phyloP scores from a whole-genome alignment of 192 early-diverging fungal genomes.

The Helicostylum pulchrum region DNA sequence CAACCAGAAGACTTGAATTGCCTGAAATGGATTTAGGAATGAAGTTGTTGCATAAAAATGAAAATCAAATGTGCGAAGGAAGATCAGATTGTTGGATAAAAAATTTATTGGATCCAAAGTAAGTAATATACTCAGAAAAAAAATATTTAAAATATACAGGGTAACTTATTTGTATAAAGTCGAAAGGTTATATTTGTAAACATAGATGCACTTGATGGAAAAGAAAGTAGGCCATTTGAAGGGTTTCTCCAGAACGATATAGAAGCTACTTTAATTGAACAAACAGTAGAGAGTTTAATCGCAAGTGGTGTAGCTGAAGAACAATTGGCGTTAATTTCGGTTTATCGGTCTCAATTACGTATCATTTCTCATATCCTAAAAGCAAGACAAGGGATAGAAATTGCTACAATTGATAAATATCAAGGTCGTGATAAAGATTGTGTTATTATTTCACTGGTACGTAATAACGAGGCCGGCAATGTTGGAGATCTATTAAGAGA shows the following conservation, averaged over 20 bases:
- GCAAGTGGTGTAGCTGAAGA: conserved; percentile 61
- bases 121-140: not conserved
- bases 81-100: conserved; percentile 60
- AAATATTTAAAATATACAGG: not conserved
- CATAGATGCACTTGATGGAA: conserved; percentile 68
- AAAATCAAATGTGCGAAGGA: not conserved
- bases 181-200: conserved; percentile 75
- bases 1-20: conserved; percentile 50
- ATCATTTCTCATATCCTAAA: conserved; percentile 43
- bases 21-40: conserved; percentile 25
- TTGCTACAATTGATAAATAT: conserved; percentile 88
- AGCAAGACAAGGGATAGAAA: conserved; percentile 51
- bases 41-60: conserved; percentile 3
- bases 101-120: conserved; percentile 58
- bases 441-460: conserved; percentile 86
- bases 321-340: conserved; percentile 81
- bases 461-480: conserved; percentile 67
- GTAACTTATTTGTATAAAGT: conserved; percentile 7
- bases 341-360: conserved; percentile 73
- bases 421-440: conserved; percentile 94
- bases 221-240: conserved; percentile 52
- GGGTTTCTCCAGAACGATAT: conserved; percentile 66
- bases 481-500: conserved; percentile 87
- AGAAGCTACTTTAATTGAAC: conserved; percentile 56
- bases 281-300: conserved; percentile 55